Percentiles rank a stretch among this genome's conserved stretches.
Conservation (phyloP, 345 rosid genomes). For the Populus deltoides region DNA sequence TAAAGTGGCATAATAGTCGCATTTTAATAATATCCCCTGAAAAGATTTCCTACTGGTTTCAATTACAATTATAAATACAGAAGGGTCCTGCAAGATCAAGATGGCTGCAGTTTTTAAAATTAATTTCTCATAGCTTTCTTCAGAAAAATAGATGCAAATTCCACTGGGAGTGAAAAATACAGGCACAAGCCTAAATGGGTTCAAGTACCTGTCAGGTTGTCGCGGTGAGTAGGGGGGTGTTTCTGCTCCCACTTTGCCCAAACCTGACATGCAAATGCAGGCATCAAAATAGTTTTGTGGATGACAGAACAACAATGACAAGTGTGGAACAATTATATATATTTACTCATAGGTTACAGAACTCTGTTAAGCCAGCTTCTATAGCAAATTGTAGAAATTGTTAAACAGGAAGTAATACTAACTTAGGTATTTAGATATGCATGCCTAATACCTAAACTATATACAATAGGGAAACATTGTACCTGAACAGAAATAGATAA, state of each 20-base stretch:
- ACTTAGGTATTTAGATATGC: background rate
- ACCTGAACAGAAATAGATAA: background rate
- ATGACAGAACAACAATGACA: background rate
- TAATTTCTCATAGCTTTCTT: background rate
- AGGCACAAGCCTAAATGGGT: constrained; percentile 8
- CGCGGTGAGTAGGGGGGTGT: constrained; percentile 66
- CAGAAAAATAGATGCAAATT: background rate
- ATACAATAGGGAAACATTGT: background rate
- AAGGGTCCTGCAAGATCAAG: background rate
- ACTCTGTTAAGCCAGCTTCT: background rate
- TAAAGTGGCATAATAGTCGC: background rate
- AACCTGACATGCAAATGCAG: constrained; percentile 45
- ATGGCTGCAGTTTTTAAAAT: background rate
- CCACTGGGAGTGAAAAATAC: background rate
- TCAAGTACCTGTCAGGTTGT: constrained; percentile 48
- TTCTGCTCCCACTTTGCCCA: constrained; percentile 62
- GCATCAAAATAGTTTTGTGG: constrained; percentile 6
- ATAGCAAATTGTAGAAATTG: background rate
- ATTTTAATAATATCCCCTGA: background rate
- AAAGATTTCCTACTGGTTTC: background rate
- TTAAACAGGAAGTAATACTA: constrained; percentile 1
- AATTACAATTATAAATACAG: background rate
- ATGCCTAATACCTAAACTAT: background rate
- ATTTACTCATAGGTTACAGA: background rate
- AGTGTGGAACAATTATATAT: background rate